Conservation (phyloP, 257 asterid genomes). For the Solanum lycopersicoides region DNA sequence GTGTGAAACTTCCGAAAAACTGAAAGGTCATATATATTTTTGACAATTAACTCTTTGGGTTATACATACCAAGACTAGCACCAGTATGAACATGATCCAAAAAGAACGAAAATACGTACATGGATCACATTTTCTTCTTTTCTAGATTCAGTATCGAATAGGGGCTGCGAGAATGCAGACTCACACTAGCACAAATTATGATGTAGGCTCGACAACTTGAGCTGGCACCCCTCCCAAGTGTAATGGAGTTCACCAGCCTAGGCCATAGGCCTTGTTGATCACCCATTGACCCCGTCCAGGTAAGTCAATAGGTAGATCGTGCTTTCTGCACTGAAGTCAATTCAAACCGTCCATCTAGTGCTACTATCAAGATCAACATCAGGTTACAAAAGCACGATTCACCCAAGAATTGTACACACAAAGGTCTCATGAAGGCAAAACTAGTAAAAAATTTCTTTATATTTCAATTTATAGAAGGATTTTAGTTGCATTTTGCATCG, state of each 20-base stretch:
- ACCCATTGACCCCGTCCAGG: conserved; percentile 24
- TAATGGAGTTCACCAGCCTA: conserved; percentile 22
- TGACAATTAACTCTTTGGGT: background rate
- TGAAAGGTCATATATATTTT: background rate
- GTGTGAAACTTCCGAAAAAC: background rate
- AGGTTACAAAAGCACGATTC: background rate
- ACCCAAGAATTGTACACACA: background rate
- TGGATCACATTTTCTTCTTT: background rate
- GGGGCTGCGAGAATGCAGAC: background rate
- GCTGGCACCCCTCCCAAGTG: conserved; percentile 19
- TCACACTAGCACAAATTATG: conserved; percentile 1
- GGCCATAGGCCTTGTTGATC: conserved; percentile 18
- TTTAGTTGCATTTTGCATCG: background rate
- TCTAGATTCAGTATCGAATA: background rate
- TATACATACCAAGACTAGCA: background rate
- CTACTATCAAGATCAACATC: background rate
- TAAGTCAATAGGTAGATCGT: conserved; percentile 1
- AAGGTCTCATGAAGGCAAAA: background rate
- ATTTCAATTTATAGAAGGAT: background rate
- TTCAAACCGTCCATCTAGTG: background rate
- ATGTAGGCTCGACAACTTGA: conserved; percentile 23
- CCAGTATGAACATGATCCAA: background rate
- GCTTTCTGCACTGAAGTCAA: background rate
- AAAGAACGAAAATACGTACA: background rate
- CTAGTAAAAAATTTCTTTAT: background rate